phyloP scores from a whole-genome alignment of 2,329 filamentous ascomycete species.

The Gnomoniopsis smithogilvyi region DNA sequence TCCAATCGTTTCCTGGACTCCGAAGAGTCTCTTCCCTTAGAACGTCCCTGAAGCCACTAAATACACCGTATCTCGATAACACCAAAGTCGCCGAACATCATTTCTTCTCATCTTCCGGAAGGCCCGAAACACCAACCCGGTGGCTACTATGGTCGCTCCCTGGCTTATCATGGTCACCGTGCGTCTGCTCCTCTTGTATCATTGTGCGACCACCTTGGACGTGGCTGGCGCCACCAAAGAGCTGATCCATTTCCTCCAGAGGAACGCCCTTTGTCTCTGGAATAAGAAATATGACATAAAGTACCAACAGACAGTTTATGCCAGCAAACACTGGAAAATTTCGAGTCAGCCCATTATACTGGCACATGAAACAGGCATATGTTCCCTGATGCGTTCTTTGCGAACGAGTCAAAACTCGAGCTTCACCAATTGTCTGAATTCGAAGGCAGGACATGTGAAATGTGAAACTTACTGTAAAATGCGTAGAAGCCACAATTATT shows the following conservation, averaged over 20 bases:
- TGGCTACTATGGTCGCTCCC: conserved; percentile 2
- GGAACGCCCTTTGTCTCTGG: conserved; percentile 33
- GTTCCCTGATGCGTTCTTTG: not conserved
- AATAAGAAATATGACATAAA: conserved; percentile 31
- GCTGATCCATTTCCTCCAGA: conserved; percentile 32
- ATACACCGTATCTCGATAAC: too few species aligned
- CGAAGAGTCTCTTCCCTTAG: too few species aligned
- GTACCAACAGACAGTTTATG: conserved; percentile 18
- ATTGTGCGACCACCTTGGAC: conserved; percentile 33
- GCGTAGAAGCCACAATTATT: conserved; percentile 43
- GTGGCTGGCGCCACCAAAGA: conserved; percentile 33
- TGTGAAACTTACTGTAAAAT: conserved; percentile 24
- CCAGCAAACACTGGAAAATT: conserved; percentile 11
- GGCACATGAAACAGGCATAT: not conserved
- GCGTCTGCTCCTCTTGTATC: conserved; percentile 23
- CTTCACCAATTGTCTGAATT: not conserved
- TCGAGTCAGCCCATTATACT: not conserved
- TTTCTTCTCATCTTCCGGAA: conserved; percentile 9
- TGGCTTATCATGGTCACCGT: conserved; percentile 22
- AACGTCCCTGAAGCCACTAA: too few species aligned
- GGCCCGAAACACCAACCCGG: conserved; percentile 1
- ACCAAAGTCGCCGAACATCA: not conserved
- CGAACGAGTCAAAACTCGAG: not conserved
- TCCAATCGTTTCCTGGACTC: too few species aligned
- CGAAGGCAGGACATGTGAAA: not conserved